Conservation (phyloP, 768 basidiomycete genomes). For the Rhizopogon sp. region DNA sequence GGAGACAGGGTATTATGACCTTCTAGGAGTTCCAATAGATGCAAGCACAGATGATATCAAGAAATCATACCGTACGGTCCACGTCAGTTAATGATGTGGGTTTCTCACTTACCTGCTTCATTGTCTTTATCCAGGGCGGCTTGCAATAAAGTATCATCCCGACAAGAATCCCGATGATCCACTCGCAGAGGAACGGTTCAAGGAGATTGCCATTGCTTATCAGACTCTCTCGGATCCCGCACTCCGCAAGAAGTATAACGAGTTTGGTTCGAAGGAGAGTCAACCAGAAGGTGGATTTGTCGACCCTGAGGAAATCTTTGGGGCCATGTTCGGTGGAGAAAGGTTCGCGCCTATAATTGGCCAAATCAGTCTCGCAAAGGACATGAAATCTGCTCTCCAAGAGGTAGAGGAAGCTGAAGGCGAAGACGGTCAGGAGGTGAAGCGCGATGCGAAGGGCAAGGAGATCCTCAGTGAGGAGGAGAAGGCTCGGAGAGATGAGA, state of each 20-base stretch:
- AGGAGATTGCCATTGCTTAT: conserved; percentile 85
- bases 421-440: conserved; percentile 33
- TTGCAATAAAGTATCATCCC: conserved; percentile 88
- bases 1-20: conserved; percentile 89
- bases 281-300: conserved; percentile 81
- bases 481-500: conserved; percentile 69
- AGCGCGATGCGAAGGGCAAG: conserved; percentile 48
- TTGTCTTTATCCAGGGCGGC: conserved; percentile 43
- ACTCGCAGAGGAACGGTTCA: conserved; percentile 81
- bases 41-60: conserved; percentile 85
- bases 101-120: neutral
- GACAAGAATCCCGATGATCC: conserved; percentile 92
- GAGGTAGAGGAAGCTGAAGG: conserved; percentile 73
- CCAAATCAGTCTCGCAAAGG: conserved; percentile 78
- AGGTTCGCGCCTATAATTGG: conserved; percentile 85
- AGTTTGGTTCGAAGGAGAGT: conserved; percentile 82
- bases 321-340: conserved; percentile 87
- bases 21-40: conserved; percentile 68
- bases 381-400: conserved; percentile 91
- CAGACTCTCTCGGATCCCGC: conserved; percentile 77
- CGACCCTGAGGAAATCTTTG: conserved; percentile 79
- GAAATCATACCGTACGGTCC: conserved; percentile 75
- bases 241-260: conserved; percentile 83
- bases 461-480: conserved; percentile 65
- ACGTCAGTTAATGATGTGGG: neutral